Evolutionary conservation across 1,284 basidiomycete species (phyloP).

Genomic region (Sparassis latifolia): DNA sequence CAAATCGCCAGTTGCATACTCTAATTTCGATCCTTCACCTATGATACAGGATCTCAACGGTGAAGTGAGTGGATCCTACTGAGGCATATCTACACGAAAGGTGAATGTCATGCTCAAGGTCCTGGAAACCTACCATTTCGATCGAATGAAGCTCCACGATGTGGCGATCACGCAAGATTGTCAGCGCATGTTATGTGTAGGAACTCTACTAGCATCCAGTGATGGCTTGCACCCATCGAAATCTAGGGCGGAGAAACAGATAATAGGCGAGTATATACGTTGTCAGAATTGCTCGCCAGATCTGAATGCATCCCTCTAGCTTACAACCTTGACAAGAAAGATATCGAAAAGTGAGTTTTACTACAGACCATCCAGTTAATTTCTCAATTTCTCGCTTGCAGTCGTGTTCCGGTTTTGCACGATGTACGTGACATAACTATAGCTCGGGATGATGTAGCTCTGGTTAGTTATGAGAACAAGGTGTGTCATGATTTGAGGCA

Average conservation of each 20-base stretch:
- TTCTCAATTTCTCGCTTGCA: conserved; percentile 18
- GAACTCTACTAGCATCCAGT: conserved; percentile 54
- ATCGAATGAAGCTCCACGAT: conserved; percentile 63
- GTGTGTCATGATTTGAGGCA: conserved; percentile 25
- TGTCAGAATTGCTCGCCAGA: neutral
- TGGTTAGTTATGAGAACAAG: conserved; percentile 72
- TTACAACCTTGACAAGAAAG: conserved; percentile 60
- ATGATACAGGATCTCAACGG: conserved; percentile 44
- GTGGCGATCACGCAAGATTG: conserved; percentile 69
- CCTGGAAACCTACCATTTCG: conserved; percentile 55
- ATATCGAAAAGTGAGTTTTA: conserved; percentile 56
- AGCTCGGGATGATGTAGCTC: conserved; percentile 53
- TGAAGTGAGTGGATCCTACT: conserved; percentile 21
- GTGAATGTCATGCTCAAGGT: conserved; percentile 27
- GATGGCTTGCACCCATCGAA: conserved; percentile 67
- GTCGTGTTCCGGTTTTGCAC: conserved; percentile 73
- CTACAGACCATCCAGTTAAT: neutral
- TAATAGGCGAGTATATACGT: conserved; percentile 47
- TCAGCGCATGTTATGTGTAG: conserved; percentile 61
- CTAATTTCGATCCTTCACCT: neutral
- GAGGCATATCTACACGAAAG: too few species aligned
- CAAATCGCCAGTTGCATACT: neutral
- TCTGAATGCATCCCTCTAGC: conserved; percentile 32
- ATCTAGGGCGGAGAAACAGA: conserved; percentile 69
- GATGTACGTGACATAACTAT: conserved; percentile 71